phyloP scores from a whole-genome alignment of 1,284 basidiomycete species.

The Cerioporus squamosus region DNA sequence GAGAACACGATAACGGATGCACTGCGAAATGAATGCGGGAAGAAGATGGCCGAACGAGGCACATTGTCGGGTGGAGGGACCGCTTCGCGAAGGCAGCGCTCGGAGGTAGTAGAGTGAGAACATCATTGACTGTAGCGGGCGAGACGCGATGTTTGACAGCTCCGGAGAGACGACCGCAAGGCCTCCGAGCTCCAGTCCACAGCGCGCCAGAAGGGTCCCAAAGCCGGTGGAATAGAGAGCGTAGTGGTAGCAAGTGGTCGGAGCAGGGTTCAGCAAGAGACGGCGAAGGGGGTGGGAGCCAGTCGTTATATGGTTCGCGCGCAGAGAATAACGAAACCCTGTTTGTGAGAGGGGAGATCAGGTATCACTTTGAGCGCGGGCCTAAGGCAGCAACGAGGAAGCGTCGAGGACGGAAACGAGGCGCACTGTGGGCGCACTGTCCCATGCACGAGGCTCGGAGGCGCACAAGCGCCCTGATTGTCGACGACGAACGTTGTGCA shows the following conservation, averaged over 20 bases:
- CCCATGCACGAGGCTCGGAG: conserved; percentile 17
- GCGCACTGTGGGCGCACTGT: conserved; percentile 20
- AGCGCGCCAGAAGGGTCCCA: background rate
- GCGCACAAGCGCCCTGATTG: conserved; percentile 9
- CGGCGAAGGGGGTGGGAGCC: background rate
- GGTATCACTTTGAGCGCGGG: conserved; percentile 10
- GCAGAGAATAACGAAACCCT: background rate
- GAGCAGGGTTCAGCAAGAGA: background rate
- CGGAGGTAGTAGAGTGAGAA: too few relatives aligned
- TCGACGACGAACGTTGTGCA: background rate
- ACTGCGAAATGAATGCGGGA: too few relatives aligned
- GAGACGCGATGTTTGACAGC: too few relatives aligned
- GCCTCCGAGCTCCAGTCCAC: too few relatives aligned
- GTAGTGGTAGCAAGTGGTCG: background rate
- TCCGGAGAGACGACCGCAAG: too few relatives aligned
- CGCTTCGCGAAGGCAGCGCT: too few relatives aligned
- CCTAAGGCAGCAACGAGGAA: conserved; percentile 15
- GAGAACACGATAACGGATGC: too few relatives aligned
- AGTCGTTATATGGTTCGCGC: background rate
- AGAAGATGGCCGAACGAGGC: too few relatives aligned
- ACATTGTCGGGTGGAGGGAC: too few relatives aligned
- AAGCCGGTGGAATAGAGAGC: background rate
- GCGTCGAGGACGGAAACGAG: conserved; percentile 13
- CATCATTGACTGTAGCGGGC: too few relatives aligned
- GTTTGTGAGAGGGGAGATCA: conserved; percentile 3